Evolutionary conservation across 495 filamentous ascomycete species (phyloP).

Genomic region (Tuber microsphaerosporum): DNA sequence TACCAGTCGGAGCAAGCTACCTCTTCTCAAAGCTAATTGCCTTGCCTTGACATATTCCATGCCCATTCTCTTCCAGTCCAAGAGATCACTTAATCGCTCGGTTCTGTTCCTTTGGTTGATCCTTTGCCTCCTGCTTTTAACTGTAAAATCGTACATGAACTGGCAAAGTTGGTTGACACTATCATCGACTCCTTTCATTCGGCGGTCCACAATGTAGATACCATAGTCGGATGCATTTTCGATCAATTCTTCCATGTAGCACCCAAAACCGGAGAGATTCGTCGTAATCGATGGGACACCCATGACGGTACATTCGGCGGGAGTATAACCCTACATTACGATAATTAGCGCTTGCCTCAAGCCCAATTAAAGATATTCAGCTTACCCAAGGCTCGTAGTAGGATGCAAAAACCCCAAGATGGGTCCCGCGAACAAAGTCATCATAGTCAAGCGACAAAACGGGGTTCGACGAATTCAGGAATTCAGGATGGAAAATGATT

Average conservation of each 20-base stretch:
- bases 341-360: conserved; percentile 11
- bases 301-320: conserved; percentile 98
- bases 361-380: not conserved
- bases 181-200: conserved; percentile 92
- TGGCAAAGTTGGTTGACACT: conserved; percentile 88
- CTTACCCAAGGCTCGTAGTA: conserved; percentile 91
- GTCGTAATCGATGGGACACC: conserved; percentile 97
- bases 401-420: conserved; percentile 89
- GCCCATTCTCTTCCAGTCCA: conserved; percentile 99
- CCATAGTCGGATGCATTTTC: conserved; percentile 97
- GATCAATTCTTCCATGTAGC: conserved; percentile 99
- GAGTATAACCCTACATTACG: conserved; percentile 66
- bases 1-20: conserved; percentile 42
- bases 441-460: conserved; percentile 95
- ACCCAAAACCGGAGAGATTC: conserved; percentile 94
- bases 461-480: conserved; percentile 89
- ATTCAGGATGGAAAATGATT: conserved; percentile 96
- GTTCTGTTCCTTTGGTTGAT: conserved; percentile 99
- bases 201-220: conserved; percentile 96
- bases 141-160: conserved; percentile 92
- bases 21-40: conserved; percentile 80
- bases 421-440: conserved; percentile 94
- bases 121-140: conserved; percentile 86
- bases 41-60: conserved; percentile 98
- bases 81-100: conserved; percentile 82